phyloP scores from a whole-genome alignment of 2,329 filamentous ascomycete species.

The Colletotrichum orchidophilum region DNA sequence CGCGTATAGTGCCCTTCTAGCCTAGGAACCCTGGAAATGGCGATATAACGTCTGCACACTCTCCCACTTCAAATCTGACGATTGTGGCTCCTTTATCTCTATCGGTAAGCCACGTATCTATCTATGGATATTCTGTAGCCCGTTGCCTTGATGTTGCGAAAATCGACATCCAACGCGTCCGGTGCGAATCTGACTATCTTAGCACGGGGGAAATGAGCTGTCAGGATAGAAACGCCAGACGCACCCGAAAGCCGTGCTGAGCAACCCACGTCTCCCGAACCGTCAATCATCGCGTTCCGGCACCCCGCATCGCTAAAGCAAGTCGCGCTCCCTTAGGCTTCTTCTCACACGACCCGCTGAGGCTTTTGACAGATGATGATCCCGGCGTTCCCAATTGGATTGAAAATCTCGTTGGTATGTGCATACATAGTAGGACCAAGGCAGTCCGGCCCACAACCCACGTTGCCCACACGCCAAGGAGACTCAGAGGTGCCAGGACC shows the following conservation, averaged over 20 bases:
- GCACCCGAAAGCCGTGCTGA: conserved; percentile 4
- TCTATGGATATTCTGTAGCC: background rate
- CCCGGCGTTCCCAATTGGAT: conserved; percentile 26
- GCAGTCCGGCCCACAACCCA: conserved; percentile 7
- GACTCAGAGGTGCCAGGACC: background rate
- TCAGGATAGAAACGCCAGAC: conserved; percentile 11
- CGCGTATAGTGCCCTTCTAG: conserved; percentile 27
- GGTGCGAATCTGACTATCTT: conserved; percentile 13
- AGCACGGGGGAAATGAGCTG: conserved; percentile 21
- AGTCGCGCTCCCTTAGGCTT: conserved; percentile 20
- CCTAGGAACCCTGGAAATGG: background rate
- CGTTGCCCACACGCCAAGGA: background rate
- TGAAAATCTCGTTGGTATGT: background rate
- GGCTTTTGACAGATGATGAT: conserved; percentile 16
- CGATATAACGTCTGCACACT: conserved; percentile 9
- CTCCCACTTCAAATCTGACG: background rate
- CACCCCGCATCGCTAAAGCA: conserved; percentile 31
- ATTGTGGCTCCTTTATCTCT: background rate
- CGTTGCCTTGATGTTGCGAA: background rate
- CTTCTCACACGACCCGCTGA: conserved; percentile 28
- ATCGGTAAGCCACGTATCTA: background rate
- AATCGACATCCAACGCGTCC: background rate
- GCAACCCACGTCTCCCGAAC: conserved; percentile 3
- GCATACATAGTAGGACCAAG: background rate
- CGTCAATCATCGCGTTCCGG: conserved; percentile 20